A percentile compares a stretch with the other conserved stretches of the same genome.
phyloP scores from a whole-genome alignment of 257 asterid genomes.

The Ehretia macrophylla region DNA sequence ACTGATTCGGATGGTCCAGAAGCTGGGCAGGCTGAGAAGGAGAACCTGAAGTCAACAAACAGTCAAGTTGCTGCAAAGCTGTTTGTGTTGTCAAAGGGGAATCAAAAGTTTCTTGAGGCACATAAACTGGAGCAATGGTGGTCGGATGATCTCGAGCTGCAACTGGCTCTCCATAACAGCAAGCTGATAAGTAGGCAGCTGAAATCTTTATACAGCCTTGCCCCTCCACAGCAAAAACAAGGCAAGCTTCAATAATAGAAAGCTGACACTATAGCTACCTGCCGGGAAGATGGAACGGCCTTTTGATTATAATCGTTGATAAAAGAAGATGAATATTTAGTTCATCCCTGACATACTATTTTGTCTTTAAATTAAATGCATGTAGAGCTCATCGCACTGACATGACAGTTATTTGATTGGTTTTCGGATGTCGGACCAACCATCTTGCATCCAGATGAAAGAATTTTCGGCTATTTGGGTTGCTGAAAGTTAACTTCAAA shows the following conservation, averaged over 20 bases:
- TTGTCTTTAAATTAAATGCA: too few species aligned
- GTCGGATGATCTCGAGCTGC: conserved; percentile 87
- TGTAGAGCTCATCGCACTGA: too few species aligned
- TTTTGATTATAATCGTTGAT: too few species aligned
- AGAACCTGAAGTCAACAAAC: conserved; percentile 41
- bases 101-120: conserved; percentile 93
- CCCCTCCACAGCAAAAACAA: conserved; percentile 47
- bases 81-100: conserved; percentile 77
- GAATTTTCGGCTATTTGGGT: too few species aligned
- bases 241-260: conserved; percentile 24
- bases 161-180: conserved; percentile 67
- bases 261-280: too few species aligned
- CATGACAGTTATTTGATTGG: too few species aligned
- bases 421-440: too few species aligned
- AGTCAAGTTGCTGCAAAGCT: conserved; percentile 58
- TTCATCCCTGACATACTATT: too few species aligned
- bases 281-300: too few species aligned
- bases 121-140: conserved; percentile 99
- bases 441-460: too few species aligned
- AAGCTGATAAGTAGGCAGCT: conserved; percentile 89
- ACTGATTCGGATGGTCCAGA: conserved; percentile 49
- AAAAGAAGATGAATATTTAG: too few species aligned
- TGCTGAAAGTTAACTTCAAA: too few species aligned
- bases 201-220: conserved; percentile 66
- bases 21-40: conserved; percentile 40